Conservation (phyloP, 1,284 basidiomycete genomes). For the Coniferiporia sulphurascens region DNA sequence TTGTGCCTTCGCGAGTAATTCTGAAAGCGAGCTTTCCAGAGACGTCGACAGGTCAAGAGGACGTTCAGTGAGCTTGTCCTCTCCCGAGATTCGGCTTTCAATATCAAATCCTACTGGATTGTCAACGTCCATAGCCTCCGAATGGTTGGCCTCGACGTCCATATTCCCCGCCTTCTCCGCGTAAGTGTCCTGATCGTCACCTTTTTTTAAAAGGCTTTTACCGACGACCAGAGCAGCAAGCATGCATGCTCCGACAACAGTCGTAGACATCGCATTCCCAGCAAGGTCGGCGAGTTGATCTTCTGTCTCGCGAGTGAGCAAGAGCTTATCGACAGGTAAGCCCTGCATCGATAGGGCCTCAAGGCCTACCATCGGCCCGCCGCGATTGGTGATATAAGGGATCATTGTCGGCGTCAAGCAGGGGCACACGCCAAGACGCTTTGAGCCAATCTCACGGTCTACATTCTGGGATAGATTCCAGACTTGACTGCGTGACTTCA, state of each 20-base stretch:
- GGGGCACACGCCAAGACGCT: slow-evolving; percentile 79
- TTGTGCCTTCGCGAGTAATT: slow-evolving; percentile 62
- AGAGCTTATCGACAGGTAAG: slow-evolving; percentile 84
- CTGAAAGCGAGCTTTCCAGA: slow-evolving; percentile 40
- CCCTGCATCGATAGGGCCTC: slow-evolving; percentile 94
- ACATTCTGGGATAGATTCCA: slow-evolving; percentile 99
- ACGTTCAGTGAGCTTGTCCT: slow-evolving; percentile 56
- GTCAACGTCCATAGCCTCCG: slow-evolving; percentile 46
- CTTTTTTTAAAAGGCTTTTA: slow-evolving; percentile 58
- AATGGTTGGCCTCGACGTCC: slow-evolving; percentile 34
- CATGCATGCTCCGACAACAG: slow-evolving; percentile 90
- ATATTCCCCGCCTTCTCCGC: slow-evolving; percentile 48
- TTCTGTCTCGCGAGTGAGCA: slow-evolving; percentile 89
- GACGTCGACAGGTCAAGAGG: slow-evolving; percentile 68
- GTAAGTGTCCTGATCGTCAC: slow-evolving; percentile 57
- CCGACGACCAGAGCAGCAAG: slow-evolving; percentile 75
- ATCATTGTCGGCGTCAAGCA: slow-evolving; percentile 97
- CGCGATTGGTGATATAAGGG: slow-evolving; percentile 91
- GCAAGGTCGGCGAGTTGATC: slow-evolving; percentile 93
- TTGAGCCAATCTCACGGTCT: slow-evolving; percentile 80
- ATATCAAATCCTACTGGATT: slow-evolving; percentile 27
- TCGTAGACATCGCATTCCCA: slow-evolving; percentile 96
- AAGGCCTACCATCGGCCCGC: slow-evolving; percentile 92
- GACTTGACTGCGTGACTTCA: slow-evolving; percentile 51
- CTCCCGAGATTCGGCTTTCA: slow-evolving; percentile 61